phyloP scores from a whole-genome alignment of 2,329 filamentous ascomycete genomes.

The Hypoxylon sp. region DNA sequence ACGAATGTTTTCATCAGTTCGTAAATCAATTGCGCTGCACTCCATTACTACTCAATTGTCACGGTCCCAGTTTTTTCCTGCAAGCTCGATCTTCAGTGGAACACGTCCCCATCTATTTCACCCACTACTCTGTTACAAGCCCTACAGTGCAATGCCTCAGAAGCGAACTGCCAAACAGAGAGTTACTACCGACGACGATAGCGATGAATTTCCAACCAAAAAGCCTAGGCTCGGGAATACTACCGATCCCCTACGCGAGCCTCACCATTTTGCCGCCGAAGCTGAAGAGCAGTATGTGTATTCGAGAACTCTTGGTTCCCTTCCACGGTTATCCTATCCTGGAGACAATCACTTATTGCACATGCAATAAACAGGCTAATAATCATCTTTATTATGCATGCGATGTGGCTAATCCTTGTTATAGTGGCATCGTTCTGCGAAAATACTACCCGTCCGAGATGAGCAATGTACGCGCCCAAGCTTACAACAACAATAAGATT shows the following conservation, averaged over 20 bases:
- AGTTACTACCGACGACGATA: conserved; percentile 29
- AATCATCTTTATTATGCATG: no score
- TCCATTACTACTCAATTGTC: no score
- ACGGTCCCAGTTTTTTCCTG: no score
- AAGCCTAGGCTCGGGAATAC: conserved; percentile 39
- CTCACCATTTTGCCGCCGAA: conserved; percentile 57
- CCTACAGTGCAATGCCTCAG: conserved; percentile 40
- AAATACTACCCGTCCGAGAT: conserved; percentile 88
- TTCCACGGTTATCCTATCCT: no score
- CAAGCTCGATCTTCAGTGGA: neutral
- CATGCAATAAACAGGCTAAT: no score
- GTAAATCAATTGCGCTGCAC: neutral
- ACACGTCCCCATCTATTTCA: neutral
- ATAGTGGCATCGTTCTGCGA: conserved; percentile 72
- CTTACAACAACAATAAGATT: conserved; percentile 75
- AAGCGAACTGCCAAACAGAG: conserved; percentile 43
- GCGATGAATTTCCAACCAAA: conserved; percentile 41
- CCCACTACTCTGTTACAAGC: neutral
- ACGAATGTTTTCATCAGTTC: no score
- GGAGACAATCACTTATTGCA: no score
- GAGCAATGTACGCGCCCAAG: conserved; percentile 77
- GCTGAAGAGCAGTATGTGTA: conserved; percentile 61
- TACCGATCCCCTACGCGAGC: conserved; percentile 51
- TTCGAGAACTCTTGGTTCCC: no score
- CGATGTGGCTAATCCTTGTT: no score